These are phyloP conservation scores for Aspergillus viridinutans DNA, from an alignment of 2,329 filamentous ascomycete species.

Conservation along the genomic window DNA sequence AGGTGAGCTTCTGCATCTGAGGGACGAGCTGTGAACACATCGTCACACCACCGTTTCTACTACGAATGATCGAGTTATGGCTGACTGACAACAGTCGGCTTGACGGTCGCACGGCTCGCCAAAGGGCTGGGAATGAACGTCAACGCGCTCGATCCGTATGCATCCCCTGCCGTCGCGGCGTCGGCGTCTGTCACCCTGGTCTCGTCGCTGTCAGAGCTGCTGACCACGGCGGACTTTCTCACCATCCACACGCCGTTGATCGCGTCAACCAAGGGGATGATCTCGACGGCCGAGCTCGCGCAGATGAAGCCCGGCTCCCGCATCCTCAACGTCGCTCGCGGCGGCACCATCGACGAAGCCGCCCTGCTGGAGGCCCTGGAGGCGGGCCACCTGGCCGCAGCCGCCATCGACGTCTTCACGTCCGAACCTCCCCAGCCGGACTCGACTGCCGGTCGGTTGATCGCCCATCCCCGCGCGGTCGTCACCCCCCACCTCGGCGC, in stretches of 20 bases:
- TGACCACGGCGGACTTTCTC: conserved; percentile 68
- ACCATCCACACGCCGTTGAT: conserved; percentile 79
- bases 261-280: conserved; percentile 70
- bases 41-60: too few species aligned
- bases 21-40: background rate
- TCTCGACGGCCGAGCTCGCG: conserved; percentile 62
- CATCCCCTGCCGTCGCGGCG: conserved; percentile 65
- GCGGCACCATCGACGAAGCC: conserved; percentile 74
- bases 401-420: conserved; percentile 76
- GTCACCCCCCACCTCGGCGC: conserved; percentile 77
- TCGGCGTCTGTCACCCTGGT: conserved; percentile 63
- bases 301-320: conserved; percentile 70
- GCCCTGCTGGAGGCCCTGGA: conserved; percentile 68
- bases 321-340: conserved; percentile 74
- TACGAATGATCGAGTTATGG: too few species aligned
- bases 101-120: conserved; percentile 75
- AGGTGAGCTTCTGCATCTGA: conserved; percentile 38
- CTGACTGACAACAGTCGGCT: conserved; percentile 51
- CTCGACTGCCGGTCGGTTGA: conserved; percentile 59
- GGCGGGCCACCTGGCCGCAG: conserved; percentile 67
- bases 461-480: conserved; percentile 67
- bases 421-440: conserved; percentile 64
- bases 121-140: conserved; percentile 74
- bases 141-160: conserved; percentile 72
- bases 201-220: conserved; percentile 55